phyloP scores from a whole-genome alignment of 306 rosid species.

The Cicer bijugum region DNA sequence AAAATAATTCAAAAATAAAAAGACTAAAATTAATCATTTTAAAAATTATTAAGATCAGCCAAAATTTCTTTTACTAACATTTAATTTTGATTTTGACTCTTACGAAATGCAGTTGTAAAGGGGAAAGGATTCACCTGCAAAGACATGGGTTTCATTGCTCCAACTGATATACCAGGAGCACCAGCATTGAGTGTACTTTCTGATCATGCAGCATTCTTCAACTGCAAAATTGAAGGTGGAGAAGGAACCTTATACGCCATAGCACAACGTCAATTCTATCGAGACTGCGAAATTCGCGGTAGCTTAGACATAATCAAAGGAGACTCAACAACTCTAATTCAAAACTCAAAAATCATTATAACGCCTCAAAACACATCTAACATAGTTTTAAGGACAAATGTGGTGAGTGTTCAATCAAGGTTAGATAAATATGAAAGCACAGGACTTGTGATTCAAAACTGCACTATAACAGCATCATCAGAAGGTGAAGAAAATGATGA shows the following conservation, averaged over 20 bases:
- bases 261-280: conserved; percentile 46
- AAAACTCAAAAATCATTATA: conserved; percentile 42
- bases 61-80: neutral
- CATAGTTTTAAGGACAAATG: neutral
- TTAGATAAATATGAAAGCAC: conserved; percentile 19
- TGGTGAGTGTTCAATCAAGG: conserved; percentile 38
- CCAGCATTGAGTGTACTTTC: conserved; percentile 37
- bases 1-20: no score
- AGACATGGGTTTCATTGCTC: conserved; percentile 44
- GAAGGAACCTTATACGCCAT: conserved; percentile 38
- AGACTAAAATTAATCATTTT: no score
- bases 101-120: conserved; percentile 42
- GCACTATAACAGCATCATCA: conserved; percentile 24
- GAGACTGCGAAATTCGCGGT: conserved; percentile 35
- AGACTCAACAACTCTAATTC: conserved; percentile 38
- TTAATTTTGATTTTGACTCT: neutral
- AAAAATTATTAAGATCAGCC: no score
- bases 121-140: conserved; percentile 45
- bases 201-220: conserved; percentile 45
- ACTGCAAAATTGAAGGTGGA: conserved; percentile 38
- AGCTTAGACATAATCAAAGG: conserved; percentile 36
- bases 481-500: neutral
- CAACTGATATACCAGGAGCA: conserved; percentile 31
- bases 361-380: neutral
- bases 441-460: conserved; percentile 41